Evolutionary conservation across 441 rosid species (phyloP).

Genomic region (Dalechampia spathulata): DNA sequence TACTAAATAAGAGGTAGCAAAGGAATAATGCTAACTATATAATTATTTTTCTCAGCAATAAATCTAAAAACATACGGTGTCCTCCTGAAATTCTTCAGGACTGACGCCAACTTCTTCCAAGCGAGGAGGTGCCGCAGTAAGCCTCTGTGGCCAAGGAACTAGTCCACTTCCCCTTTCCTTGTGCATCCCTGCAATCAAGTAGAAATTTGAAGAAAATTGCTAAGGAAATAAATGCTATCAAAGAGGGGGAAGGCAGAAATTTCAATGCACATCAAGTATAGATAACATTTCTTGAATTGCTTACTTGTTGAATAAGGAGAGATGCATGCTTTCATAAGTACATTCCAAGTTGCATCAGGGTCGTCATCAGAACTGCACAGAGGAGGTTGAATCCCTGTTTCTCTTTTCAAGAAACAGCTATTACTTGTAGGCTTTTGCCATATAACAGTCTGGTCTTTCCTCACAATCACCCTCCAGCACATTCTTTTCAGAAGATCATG

Average conservation of each 20-base stretch:
- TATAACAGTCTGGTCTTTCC: slow-evolving; percentile 79
- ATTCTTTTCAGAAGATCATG: slow-evolving; percentile 70
- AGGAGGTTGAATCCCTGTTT: slow-evolving; percentile 52
- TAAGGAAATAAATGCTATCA: neutral
- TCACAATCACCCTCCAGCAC: slow-evolving; percentile 85
- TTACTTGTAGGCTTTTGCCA: slow-evolving; percentile 84
- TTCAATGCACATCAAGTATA: neutral
- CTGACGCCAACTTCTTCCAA: slow-evolving; percentile 75
- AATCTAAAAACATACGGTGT: slow-evolving; percentile 47
- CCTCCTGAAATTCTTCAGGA: slow-evolving; percentile 61
- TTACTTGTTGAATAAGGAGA: slow-evolving; percentile 70
- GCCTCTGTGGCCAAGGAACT: slow-evolving; percentile 86
- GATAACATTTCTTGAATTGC: slow-evolving; percentile 9
- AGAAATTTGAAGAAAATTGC: neutral
- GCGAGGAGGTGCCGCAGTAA: slow-evolving; percentile 67
- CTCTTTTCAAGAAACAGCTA: slow-evolving; percentile 78
- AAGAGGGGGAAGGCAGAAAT: neutral
- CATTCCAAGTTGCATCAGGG: slow-evolving; percentile 86
- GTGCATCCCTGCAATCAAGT: slow-evolving; percentile 60
- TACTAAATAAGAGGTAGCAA: neutral
- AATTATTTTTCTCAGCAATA: neutral
- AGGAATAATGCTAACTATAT: neutral
- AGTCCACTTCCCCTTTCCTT: slow-evolving; percentile 72
- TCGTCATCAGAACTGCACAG: slow-evolving; percentile 69
- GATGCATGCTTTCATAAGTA: slow-evolving; percentile 87